These are phyloP conservation scores for Caloboletus inedulis DNA, from an alignment of 1,284 basidiomycete species.

Conservation along the genomic window DNA sequence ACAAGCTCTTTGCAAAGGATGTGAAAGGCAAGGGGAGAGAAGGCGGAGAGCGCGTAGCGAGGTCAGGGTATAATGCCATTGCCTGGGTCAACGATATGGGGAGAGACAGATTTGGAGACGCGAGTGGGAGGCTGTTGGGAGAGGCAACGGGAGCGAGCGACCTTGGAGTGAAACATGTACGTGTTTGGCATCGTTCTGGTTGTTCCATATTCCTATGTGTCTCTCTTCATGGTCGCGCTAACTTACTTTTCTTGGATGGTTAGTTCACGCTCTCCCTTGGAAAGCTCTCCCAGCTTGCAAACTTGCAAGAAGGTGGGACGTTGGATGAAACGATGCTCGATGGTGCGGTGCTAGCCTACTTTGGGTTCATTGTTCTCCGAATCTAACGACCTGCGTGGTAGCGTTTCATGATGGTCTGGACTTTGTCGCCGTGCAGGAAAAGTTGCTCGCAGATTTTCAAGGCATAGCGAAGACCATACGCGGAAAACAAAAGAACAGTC, in stretches of 20 bases:
- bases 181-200: constrained; percentile 18
- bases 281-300: constrained; percentile 82
- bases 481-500: constrained; percentile 58
- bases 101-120: constrained; percentile 62
- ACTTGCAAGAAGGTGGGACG: constrained; percentile 53
- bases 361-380: background rate
- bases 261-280: constrained; percentile 90
- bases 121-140: constrained; percentile 60
- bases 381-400: constrained; percentile 26
- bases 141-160: constrained; percentile 59
- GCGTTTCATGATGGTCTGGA: constrained; percentile 73
- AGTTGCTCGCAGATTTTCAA: constrained; percentile 58
- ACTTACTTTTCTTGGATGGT: constrained; percentile 7
- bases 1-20: constrained; percentile 62
- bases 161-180: constrained; percentile 72
- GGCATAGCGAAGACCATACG: constrained; percentile 45
- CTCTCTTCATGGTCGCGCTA: background rate
- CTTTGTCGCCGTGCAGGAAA: constrained; percentile 71
- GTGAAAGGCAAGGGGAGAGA: constrained; percentile 29
- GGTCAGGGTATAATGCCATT: constrained; percentile 45
- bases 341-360: constrained; percentile 36
- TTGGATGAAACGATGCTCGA: constrained; percentile 52
- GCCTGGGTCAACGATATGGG: constrained; percentile 92
- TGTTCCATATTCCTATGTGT: background rate
- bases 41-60: constrained; percentile 10